A percentile compares a stretch with the other conserved stretches of the same genome.
Conservation (phyloP, 495 filamentous ascomycete species). For the Trichoderma asperelloides region DNA sequence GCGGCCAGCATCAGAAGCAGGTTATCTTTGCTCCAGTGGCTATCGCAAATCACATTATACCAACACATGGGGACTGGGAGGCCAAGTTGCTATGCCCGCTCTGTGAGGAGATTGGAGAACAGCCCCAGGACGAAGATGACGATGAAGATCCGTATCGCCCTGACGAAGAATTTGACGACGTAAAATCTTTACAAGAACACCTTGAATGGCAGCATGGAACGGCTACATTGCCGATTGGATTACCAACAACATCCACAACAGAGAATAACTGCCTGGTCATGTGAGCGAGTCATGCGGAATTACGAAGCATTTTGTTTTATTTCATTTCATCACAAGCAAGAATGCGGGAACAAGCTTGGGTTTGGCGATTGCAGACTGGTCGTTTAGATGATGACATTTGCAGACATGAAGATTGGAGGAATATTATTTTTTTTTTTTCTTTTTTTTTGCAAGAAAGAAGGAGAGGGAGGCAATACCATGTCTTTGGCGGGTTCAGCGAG, state of each 20-base stretch:
- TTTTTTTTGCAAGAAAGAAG: constrained; percentile 5
- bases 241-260: constrained; percentile 14
- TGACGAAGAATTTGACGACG: constrained; percentile 30
- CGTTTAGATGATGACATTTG: too few relatives aligned
- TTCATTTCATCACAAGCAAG: too few relatives aligned
- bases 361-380: too few relatives aligned
- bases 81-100: constrained; percentile 35
- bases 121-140: constrained; percentile 28
- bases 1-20: constrained; percentile 28
- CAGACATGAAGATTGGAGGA: too few relatives aligned
- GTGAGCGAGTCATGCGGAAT: constrained; percentile 17
- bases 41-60: constrained; percentile 40
- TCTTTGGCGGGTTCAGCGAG: constrained; percentile 11
- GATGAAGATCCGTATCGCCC: constrained; percentile 30
- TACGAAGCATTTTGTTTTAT: too few relatives aligned
- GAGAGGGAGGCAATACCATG: constrained; percentile 10
- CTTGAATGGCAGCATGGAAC: constrained; percentile 39
- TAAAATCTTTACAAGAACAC: constrained; percentile 34
- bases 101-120: constrained; percentile 25
- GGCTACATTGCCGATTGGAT: constrained; percentile 19
- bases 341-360: neutral
- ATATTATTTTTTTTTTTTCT: neutral
- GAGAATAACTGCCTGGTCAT: constrained; percentile 28
- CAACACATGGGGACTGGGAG: constrained; percentile 31
- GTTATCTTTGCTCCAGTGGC: constrained; percentile 39